Conservation (phyloP, 2,329 filamentous ascomycete genomes). For the Atkinsonella hypoxylon region DNA sequence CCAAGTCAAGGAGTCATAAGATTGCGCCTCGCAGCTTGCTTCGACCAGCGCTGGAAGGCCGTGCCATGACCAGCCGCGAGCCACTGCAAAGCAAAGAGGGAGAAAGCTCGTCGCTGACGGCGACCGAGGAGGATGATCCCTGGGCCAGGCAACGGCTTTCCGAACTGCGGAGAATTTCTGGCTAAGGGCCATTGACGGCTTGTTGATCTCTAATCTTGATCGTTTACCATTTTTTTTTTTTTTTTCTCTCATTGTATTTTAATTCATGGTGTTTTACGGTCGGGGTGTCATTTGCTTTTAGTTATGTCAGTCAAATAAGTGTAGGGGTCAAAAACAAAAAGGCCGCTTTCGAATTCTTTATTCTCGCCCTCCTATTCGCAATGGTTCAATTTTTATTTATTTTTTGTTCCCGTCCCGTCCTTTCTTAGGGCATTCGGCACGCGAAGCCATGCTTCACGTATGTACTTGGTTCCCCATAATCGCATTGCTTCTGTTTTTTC, state of each 20-base stretch:
- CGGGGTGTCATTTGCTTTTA: neutral
- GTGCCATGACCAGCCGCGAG: slow-evolving; percentile 60
- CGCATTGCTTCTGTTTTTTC: no score
- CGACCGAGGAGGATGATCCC: slow-evolving; percentile 33
- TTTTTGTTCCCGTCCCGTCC: no score
- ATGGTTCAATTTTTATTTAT: no score
- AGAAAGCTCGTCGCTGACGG: slow-evolving; percentile 50
- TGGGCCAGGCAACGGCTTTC: slow-evolving; percentile 37
- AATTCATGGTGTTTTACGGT: slow-evolving; percentile 10
- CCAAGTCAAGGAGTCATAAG: slow-evolving; percentile 30
- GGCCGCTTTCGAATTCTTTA: no score
- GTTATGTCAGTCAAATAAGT: neutral
- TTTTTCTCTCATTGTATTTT: slow-evolving; percentile 12
- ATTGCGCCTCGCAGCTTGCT: slow-evolving; percentile 24
- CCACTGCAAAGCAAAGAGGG: slow-evolving; percentile 39
- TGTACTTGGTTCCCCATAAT: no score
- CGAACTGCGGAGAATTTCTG: slow-evolving; percentile 26
- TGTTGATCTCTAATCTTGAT: no score
- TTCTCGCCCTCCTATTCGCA: no score
- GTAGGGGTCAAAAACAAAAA: no score
- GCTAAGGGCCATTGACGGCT: no score
- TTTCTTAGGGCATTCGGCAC: no score
- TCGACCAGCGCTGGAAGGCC: slow-evolving; percentile 35
- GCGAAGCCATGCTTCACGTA: no score
- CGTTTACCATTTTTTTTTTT: no score